phyloP scores from a whole-genome alignment of 2,329 filamentous ascomycete species.

The Phialophora chinensis region DNA sequence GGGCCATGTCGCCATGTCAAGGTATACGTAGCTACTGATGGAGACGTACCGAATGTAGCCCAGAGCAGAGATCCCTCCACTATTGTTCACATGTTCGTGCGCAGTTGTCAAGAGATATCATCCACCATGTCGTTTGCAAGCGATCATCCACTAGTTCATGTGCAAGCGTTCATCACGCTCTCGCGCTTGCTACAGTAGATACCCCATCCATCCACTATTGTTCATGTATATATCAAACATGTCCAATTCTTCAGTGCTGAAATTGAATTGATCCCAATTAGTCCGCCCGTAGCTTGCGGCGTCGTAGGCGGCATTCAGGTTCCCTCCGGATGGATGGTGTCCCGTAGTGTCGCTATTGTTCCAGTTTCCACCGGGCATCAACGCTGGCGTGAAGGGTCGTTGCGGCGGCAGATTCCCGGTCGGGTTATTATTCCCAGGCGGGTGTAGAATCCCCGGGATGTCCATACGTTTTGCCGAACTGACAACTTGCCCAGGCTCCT shows the following conservation, averaged over 20 bases:
- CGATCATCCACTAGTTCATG: too few species aligned
- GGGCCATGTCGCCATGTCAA: too few species aligned
- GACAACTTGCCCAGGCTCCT: slow-evolving; percentile 16
- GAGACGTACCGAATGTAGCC: too few species aligned
- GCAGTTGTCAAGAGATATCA: too few species aligned
- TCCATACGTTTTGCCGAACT: slow-evolving; percentile 15
- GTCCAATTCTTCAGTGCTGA: slow-evolving; percentile 34
- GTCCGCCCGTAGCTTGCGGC: slow-evolving; percentile 36
- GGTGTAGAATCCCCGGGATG: neutral
- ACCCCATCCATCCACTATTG: slow-evolving; percentile 38
- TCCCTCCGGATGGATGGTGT: slow-evolving; percentile 12
- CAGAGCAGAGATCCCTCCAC: too few species aligned
- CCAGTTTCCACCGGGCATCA: slow-evolving; percentile 3
- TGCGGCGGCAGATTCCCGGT: neutral
- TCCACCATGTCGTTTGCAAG: too few species aligned
- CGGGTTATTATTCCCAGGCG: neutral
- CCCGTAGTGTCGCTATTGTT: slow-evolving; percentile 3
- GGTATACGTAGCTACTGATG: too few species aligned
- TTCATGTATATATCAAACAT: slow-evolving; percentile 38
- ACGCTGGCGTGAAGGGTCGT: slow-evolving; percentile 12
- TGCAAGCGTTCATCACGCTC: neutral
- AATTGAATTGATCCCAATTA: slow-evolving; percentile 39
- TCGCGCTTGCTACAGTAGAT: slow-evolving; percentile 26
- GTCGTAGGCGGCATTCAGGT: slow-evolving; percentile 36
- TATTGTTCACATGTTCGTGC: too few species aligned